Base-by-base conservation (phyloP, 2,329 filamentous ascomycete genomes). In the Colletotrichum spaethianum region DNA sequence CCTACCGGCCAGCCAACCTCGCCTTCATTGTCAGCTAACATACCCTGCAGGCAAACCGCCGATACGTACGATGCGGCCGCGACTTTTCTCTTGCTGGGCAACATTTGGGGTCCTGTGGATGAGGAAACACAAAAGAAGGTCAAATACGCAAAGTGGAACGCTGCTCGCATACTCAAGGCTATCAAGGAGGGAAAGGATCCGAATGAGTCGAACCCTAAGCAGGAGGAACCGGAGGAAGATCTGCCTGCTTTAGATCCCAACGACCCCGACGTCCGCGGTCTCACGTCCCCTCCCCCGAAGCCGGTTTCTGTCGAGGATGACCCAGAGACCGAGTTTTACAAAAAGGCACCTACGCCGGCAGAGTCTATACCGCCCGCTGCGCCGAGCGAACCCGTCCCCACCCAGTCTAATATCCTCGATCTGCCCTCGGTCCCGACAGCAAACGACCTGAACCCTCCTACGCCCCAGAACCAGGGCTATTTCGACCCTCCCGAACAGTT, bases 121-220 rank as follows among this genome's bases (percentile, higher is more conserved):
- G 83, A 89, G 1, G 95, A 98, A 78, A 90, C 92, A 26, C 87
- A 91, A 48, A 90, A 94, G 66, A 98, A 98, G 86, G 94, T 96
- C 83, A 98, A 97, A 81, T 99, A 94, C 80, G 95, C 96, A 52
- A 99, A 98, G 82, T 99, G 94, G 88, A 97, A 98, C 81, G 95
- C 96, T 2, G 86, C 96, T 44, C 91, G 96, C 70, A 99, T 99
- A 78, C 87, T 93, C 20, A 98, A 94, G 82, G 96, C 96, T 14
- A 89, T 98, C 78, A 96, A 95, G 78, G 93, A 95, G 50, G 95
- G 95, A 65, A 92, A 94, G 75, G 95, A 99, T 79, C 96, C 96
- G 3, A 99, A 99, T 82, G 91, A 93, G 67, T 93, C 94, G 9
- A 98, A 98, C 78, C 96, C 96, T 0, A 90, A 90, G 68, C 87